Evolutionary conservation across 2,329 filamentous ascomycete species (phyloP).

Genomic region (Helotiales sp.): DNA sequence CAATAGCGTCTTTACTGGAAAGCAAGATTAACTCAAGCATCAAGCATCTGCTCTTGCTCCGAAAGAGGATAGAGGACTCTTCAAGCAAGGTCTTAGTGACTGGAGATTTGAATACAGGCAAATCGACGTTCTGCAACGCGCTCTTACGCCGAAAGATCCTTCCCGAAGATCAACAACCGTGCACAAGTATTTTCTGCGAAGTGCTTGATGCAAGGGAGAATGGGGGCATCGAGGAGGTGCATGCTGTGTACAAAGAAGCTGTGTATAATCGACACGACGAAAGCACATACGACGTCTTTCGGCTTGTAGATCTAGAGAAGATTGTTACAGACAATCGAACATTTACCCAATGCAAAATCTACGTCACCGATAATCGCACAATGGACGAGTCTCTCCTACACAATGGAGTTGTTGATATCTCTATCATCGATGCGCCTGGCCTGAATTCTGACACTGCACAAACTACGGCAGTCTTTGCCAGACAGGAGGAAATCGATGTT

Average conservation of each 20-base stretch:
- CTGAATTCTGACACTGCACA: constrained; percentile 96
- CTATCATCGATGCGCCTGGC: constrained; percentile 93
- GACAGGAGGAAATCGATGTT: constrained; percentile 98
- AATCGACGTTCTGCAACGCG: constrained; percentile 98
- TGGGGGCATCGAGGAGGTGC: constrained; percentile 88
- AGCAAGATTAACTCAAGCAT: constrained; percentile 94
- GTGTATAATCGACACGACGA: constrained; percentile 89
- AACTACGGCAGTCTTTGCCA: constrained; percentile 94
- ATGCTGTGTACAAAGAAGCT: constrained; percentile 83
- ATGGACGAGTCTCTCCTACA: constrained; percentile 94
- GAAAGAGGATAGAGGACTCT: constrained; percentile 95
- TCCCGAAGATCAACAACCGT: constrained; percentile 96
- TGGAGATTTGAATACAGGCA: constrained; percentile 94
- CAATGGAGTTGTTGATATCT: constrained; percentile 97
- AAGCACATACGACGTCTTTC: constrained; percentile 88
- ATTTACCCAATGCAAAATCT: constrained; percentile 96
- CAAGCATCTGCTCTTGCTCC: constrained; percentile 82
- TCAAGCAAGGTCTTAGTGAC: constrained; percentile 96
- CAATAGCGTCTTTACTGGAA: constrained; percentile 87
- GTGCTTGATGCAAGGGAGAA: constrained; percentile 93
- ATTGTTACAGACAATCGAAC: constrained; percentile 87
- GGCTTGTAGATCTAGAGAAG: constrained; percentile 77
- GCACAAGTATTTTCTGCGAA: constrained; percentile 97
- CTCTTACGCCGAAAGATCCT: constrained; percentile 88
- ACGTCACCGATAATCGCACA: constrained; percentile 85